Base-by-base conservation (phyloP, 805 yeast species). In the Candida pseudofarinosa region DNA sequence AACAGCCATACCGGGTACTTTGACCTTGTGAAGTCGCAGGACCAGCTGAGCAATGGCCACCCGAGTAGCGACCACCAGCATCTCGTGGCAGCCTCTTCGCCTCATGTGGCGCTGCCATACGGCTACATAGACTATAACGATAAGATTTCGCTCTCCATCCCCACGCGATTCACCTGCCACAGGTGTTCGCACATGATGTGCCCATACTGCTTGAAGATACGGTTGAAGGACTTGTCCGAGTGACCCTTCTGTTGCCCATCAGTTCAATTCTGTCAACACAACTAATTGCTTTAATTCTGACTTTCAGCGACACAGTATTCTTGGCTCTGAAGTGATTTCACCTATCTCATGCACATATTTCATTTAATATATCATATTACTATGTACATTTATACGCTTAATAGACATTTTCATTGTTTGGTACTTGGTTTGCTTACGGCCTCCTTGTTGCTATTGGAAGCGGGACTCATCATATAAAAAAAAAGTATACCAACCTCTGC, bases 171-270 rank as follows among this genome's bases (percentile, higher is more conserved):
- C 47, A 61, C 58, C 17, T 67, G 73, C 38, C 65, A 59, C 39
- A 52, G 72, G 3, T 67, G 73, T 43, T 48, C 55, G 40, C 73
- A 67, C 45, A 65, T 67, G 71, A 67, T 67, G 73, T 67, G 73
- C 39, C 73, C 73, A 1, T 66, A 67, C 47, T 66, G 72, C 41
- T 56, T 60, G 15, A 67, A 67, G 42, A 50, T 65, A 19, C 55
- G 73, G 26, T 48, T 59, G 33, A 56, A 55, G 43, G 71, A 67
- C 43, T 51, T 62, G 28, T 23, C 28, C 10, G 28, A 23, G 28
- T 23, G 28, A 23, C 28, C 28, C 28, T 23, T 7, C 28, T 23
- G 6, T 23, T 23, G 28, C 10, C 28, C 28, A 10, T 23, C 10
- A n/a, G n/a, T n/a, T n/a, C n/a, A n/a, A n/a, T n/a, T n/a, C n/a